Percentiles rank a stretch among this genome's conserved stretches.
Conservation (phyloP, 2,329 filamentous ascomycete genomes). For the Ceratocystis albifundus region DNA sequence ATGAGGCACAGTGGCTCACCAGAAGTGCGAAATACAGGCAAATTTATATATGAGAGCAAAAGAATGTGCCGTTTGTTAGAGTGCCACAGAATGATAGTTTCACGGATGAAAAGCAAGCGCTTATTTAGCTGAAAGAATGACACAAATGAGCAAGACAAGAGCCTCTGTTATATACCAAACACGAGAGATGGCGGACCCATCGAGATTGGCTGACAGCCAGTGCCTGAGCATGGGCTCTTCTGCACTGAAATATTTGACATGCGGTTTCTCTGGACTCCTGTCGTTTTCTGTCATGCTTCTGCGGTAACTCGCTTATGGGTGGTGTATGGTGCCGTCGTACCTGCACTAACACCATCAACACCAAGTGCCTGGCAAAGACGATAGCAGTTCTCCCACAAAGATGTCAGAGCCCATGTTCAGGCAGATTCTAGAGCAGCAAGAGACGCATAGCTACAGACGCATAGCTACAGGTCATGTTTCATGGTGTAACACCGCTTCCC, state of each 20-base stretch:
- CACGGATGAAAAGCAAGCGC: background rate
- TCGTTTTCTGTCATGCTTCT: background rate
- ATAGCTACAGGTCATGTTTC: background rate
- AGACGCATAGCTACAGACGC: background rate
- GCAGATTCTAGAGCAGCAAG: background rate
- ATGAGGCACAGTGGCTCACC: background rate
- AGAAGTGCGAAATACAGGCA: background rate
- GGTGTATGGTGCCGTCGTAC: background rate
- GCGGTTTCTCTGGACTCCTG: background rate
- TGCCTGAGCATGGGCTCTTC: background rate
- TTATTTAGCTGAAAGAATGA: background rate
- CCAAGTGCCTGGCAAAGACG: background rate
- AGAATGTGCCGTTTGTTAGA: background rate
- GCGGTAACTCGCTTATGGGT: background rate
- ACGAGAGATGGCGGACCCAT: background rate
- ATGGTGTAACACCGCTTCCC: background rate
- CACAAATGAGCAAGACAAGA: background rate
- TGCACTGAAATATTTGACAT: background rate
- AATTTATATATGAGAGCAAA: background rate
- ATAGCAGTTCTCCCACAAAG: background rate
- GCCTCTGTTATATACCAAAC: background rate
- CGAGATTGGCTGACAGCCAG: background rate
- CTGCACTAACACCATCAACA: background rate
- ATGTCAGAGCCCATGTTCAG: background rate
- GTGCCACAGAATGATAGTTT: background rate